A percentile compares a stretch with the other conserved stretches of the same genome.
These are phyloP conservation scores for Phaeosphaeria sp. DNA, from an alignment of 2,329 filamentous ascomycete genomes.

Conservation along the genomic window DNA sequence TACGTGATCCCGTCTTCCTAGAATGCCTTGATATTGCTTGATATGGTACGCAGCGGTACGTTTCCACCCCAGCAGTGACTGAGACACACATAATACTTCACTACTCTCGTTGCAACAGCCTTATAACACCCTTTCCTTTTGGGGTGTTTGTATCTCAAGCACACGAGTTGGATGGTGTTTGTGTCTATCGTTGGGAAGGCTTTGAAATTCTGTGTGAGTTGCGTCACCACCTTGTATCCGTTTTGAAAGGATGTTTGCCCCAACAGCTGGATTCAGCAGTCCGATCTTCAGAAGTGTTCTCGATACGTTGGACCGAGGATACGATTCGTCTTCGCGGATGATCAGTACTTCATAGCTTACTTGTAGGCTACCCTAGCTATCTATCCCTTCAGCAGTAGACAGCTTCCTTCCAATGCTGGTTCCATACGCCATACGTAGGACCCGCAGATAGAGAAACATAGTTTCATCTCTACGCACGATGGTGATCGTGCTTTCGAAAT, in stretches of 20 bases:
- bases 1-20: neutral
- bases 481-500: too few species aligned
- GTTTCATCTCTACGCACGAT: too few species aligned
- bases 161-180: neutral
- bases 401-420: too few species aligned
- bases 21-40: neutral
- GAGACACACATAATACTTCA: neutral
- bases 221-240: neutral
- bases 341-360: too few species aligned
- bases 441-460: too few species aligned
- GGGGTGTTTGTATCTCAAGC: neutral
- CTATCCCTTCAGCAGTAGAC: too few species aligned
- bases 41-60: neutral
- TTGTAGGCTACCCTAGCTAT: too few species aligned
- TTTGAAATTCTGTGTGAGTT: neutral
- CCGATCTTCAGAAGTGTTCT: neutral
- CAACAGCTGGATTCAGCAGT: neutral
- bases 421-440: too few species aligned
- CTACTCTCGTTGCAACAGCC: neutral
- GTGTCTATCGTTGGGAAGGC: neutral
- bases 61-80: slow-evolving; percentile 5
- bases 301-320: neutral
- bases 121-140: neutral
- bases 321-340: neutral
- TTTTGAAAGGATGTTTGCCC: neutral